These are phyloP conservation scores for Ceratocystis papillata DNA, from an alignment of 2,329 filamentous ascomycete species.

Conservation along the genomic window DNA sequence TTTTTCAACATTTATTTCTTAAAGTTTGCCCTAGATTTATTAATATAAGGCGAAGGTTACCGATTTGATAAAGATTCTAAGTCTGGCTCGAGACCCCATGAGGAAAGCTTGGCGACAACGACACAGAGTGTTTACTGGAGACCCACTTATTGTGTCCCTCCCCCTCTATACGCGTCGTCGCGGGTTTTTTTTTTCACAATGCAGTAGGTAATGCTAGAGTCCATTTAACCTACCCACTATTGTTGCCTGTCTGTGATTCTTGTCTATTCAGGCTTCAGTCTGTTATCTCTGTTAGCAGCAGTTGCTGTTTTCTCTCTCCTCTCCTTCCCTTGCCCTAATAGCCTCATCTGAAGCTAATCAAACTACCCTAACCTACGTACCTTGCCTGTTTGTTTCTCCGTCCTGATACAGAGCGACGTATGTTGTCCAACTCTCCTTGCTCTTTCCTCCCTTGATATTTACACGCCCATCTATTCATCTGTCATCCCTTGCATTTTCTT, in stretches of 20 bases:
- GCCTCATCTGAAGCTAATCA: background rate
- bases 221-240: background rate
- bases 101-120: too few relatives aligned
- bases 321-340: background rate
- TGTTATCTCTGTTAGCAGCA: background rate
- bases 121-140: background rate
- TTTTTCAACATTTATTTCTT: background rate
- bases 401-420: background rate
- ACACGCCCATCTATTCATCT: background rate
- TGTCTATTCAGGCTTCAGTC: background rate
- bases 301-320: background rate
- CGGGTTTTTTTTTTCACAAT: background rate
- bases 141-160: background rate
- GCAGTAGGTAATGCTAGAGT: background rate
- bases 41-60: too few relatives aligned
- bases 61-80: too few relatives aligned
- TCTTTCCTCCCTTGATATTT: background rate
- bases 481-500: slow-evolving; percentile 7
- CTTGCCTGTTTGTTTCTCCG: background rate
- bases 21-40: too few relatives aligned
- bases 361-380: too few relatives aligned
- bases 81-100: too few relatives aligned
- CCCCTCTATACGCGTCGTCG: slow-evolving; percentile 2
- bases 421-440: too few relatives aligned
- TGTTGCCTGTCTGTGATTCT: background rate